Conservation (phyloP, 108 stramenopile genomes). For the Nannochloropsis salina region DNA sequence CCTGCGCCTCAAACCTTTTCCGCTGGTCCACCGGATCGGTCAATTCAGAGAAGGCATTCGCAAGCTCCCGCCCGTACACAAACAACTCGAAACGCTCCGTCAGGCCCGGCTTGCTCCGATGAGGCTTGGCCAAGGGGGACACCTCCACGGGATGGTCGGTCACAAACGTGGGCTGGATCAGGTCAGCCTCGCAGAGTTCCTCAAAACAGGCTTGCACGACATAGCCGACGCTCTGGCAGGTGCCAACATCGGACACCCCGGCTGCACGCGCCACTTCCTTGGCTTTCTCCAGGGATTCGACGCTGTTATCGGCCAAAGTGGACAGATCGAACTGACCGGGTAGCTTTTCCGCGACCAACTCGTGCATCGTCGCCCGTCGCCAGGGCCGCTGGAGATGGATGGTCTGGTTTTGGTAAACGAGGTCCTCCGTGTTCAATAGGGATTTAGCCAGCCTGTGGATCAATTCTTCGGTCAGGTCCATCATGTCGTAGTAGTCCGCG, state of each 20-base stretch:
- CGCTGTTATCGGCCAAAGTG: constrained; percentile 48
- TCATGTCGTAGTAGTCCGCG: constrained; percentile 94
- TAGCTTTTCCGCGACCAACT: constrained; percentile 84
- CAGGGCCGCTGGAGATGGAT: constrained; percentile 80
- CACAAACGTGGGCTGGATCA: constrained; percentile 96
- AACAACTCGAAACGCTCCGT: constrained; percentile 97
- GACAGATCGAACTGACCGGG: constrained; percentile 69
- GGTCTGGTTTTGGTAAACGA: constrained; percentile 61
- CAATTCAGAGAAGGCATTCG: constrained; percentile 94
- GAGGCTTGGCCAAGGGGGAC: constrained; percentile 91
- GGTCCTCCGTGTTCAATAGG: constrained; percentile 61
- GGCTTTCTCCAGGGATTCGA: constrained; percentile 25
- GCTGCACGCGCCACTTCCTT: constrained; percentile 27
- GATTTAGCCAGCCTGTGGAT: constrained; percentile 59
- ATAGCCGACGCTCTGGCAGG: constrained; percentile 65
- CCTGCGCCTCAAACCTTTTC: constrained; percentile 88
- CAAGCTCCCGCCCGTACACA: constrained; percentile 85
- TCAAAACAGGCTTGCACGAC: constrained; percentile 90
- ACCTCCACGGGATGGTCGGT: constrained; percentile 95
- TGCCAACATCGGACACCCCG: constrained; percentile 26
- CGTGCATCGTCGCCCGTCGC: constrained; percentile 92
- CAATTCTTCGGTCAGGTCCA: constrained; percentile 83
- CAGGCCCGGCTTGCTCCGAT: constrained; percentile 77
- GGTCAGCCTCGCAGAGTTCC: constrained; percentile 84
- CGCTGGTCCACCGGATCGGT: constrained; percentile 97